Evolutionary conservation across 139 green algal species (phyloP).

Genomic region (Monoraphidium neglectum): DNA sequence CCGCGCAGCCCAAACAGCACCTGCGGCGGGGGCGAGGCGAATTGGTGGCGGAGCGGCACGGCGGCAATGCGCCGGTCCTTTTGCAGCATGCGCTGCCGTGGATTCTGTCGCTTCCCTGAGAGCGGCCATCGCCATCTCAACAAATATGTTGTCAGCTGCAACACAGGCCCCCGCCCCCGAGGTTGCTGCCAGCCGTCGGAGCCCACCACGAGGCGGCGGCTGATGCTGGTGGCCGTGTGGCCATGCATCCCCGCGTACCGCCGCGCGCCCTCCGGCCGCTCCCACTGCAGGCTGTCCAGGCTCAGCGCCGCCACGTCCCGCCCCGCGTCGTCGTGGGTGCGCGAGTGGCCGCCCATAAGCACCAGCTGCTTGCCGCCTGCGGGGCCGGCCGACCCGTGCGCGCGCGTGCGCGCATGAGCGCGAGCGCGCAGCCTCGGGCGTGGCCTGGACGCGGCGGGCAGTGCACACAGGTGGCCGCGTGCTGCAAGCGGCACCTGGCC

Average conservation of each 20-base stretch:
- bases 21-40: background rate
- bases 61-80: too few species aligned
- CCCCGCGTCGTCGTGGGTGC: conserved; percentile 31
- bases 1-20: conserved; percentile 48
- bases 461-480: too few species aligned
- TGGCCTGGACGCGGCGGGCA: too few species aligned
- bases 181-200: too few species aligned
- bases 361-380: conserved; percentile 62
- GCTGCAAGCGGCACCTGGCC: too few species aligned
- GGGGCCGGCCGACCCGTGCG: background rate
- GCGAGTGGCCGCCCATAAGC: conserved; percentile 46
- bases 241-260: conserved; percentile 4
- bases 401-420: background rate
- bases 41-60: background rate
- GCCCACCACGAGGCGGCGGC: conserved; percentile 56
- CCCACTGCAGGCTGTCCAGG: conserved; percentile 49
- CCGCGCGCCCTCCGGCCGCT: conserved; percentile 35
- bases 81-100: too few species aligned
- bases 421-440: too few species aligned
- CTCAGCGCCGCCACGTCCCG: conserved; percentile 53
- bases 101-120: too few species aligned
- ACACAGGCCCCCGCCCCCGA: too few species aligned
- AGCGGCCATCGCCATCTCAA: too few species aligned
- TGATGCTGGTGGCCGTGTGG: conserved; percentile 33
- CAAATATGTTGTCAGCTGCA: too few species aligned